Conservation (phyloP, 805 yeast genomes). For the Clavispora santaluciae region DNA sequence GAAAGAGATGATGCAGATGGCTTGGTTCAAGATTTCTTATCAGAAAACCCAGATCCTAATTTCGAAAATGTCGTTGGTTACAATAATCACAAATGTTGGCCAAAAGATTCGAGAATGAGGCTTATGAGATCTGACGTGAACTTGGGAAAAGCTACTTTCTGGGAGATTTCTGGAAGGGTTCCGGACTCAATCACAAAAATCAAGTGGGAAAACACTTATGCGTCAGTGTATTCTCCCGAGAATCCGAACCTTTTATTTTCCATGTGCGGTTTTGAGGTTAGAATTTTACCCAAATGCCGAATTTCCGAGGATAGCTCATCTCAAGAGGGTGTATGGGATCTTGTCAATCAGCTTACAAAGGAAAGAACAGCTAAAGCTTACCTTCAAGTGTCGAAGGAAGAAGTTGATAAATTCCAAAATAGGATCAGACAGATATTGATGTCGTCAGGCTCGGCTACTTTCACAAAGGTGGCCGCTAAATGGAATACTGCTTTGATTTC, state of each 20-base stretch:
- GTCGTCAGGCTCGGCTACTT: slow-evolving; percentile 95
- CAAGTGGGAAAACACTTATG: slow-evolving; percentile 75
- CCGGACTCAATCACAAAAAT: slow-evolving; percentile 71
- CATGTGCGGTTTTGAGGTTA: slow-evolving; percentile 93
- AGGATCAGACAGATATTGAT: slow-evolving; percentile 84
- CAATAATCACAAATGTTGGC: slow-evolving; percentile 91
- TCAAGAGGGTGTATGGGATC: slow-evolving; percentile 89
- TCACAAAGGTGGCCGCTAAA: slow-evolving; percentile 87
- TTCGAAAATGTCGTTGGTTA: slow-evolving; percentile 82
- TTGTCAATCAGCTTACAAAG: slow-evolving; percentile 62
- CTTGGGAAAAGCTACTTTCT: slow-evolving; percentile 84
- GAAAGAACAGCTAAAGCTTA: slow-evolving; percentile 88
- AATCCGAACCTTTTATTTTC: slow-evolving; percentile 85
- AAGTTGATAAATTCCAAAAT: slow-evolving; percentile 73
- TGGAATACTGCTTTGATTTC: slow-evolving; percentile 94
- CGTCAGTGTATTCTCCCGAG: slow-evolving; percentile 85
- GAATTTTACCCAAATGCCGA: slow-evolving; percentile 76
- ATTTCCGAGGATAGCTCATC: slow-evolving; percentile 48
- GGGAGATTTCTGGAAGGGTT: slow-evolving; percentile 80
- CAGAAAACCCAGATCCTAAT: slow-evolving; percentile 90
- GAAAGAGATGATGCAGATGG: slow-evolving; percentile 69
- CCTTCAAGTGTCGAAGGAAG: slow-evolving; percentile 76
- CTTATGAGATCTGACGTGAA: slow-evolving; percentile 87
- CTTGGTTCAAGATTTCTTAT: slow-evolving; percentile 65
- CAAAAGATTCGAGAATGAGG: slow-evolving; percentile 86